Base-by-base conservation (phyloP, 768 basidiomycete genomes). In the Cytidiella melzeri region DNA sequence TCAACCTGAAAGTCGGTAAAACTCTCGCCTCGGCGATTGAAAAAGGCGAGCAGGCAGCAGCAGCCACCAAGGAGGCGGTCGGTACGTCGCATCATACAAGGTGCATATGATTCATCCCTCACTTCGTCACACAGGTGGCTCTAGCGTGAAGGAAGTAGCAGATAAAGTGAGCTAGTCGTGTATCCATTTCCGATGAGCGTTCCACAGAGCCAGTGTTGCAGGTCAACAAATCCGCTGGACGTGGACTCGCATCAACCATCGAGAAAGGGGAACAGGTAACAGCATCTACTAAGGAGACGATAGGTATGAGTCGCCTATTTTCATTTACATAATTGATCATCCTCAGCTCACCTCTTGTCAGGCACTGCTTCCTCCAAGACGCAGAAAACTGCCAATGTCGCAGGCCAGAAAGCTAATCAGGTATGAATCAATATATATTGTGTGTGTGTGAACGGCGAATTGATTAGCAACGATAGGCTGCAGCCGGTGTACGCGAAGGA, bases 181-280 rank as follows among this genome's bases (percentile, higher is more conserved):
- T n/a, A n/a, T n/a, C n/a, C n/a, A n/a, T n/a, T n/a, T n/a, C n/a
- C n/a, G n/a, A n/a, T n/a, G n/a, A n/a, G n/a, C n/a, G n/a, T n/a
- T n/a, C n/a, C n/a, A n/a, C n/a, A n/a, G n/a, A n/a, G n/a, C n/a
- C n/a, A n/a, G n/a, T n/a, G n/a, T 11, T 12, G 15, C 45, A 72
- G 69, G 64, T 73, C 15, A 75, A 72, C 62, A 72, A 66, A 55
- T 62, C 61, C 21, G 65, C 69, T 19, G 73, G 72, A 3, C 26
- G 62, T 43, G 64, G 65, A 15, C 56, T 74, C n/a, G 73, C 72
- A 4, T 62, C 63, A 2, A 71, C 66, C 4, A 69, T 74, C 45
- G 74, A 72, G 53, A 68, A 61, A 19, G 73, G 68, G 13, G 70
- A 75, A 55, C 55, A 65, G 50, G 72, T 61, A 3, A 67, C 68